Percentiles rank a stretch among this genome's conserved stretches.
These are phyloP conservation scores for Raphidocelis subcapitata DNA, from an alignment of 139 green algal genomes.

Conservation along the genomic window DNA sequence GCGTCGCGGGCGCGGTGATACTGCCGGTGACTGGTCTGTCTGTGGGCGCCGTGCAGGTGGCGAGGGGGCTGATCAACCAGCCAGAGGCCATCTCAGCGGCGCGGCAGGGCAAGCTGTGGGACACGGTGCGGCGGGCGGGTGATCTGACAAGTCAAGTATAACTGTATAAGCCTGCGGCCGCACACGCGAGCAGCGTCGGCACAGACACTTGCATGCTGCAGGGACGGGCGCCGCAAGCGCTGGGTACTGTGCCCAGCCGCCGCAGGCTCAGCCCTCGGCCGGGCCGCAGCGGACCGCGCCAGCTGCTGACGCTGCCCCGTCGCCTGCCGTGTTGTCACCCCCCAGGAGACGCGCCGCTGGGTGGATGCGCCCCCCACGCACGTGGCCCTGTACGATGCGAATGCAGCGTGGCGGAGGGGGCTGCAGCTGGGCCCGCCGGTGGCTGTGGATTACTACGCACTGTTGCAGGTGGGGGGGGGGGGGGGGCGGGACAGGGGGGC, in stretches of 20 bases:
- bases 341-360: not conserved
- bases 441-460: constrained; percentile 7
- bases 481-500: no score
- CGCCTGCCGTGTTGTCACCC: no score
- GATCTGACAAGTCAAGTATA: no score
- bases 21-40: constrained; percentile 76
- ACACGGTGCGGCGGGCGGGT: constrained; percentile 29
- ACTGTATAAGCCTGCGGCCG: no score
- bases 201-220: no score
- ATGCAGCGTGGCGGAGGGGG: not conserved
- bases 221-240: no score
- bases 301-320: no score
- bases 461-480: not conserved
- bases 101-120: constrained; percentile 64
- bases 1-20: constrained; percentile 71
- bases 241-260: no score
- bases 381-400: not conserved
- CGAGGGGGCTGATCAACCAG: constrained; percentile 71
- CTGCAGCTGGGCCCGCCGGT: no score
- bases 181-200: no score
- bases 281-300: no score
- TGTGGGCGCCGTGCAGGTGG: constrained; percentile 55
- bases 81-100: constrained; percentile 55
- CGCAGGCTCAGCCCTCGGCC: no score
- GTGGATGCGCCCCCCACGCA: not conserved